phyloP scores from a whole-genome alignment of 73 alveolate species.

The Tetrahymena thermophila region DNA sequence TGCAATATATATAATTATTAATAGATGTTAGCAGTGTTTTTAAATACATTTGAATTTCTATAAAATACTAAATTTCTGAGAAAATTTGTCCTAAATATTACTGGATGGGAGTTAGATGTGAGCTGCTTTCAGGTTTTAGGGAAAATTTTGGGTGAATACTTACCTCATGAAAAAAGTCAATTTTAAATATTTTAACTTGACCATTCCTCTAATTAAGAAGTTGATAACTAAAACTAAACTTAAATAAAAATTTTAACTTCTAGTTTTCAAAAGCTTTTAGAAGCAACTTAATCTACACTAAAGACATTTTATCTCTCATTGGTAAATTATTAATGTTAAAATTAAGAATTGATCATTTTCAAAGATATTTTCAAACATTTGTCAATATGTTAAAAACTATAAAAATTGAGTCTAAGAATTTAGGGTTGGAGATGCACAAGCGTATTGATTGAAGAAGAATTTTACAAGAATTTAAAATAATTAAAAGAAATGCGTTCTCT shows the following conservation, averaged over 20 bases:
- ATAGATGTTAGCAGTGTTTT: background rate
- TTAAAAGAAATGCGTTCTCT: background rate
- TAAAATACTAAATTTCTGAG: background rate
- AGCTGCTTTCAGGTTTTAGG: background rate
- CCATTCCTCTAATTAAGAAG: background rate
- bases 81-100: background rate
- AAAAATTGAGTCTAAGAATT: background rate
- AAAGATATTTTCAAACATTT: background rate
- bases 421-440: background rate
- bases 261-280: background rate
- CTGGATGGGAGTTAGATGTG: background rate
- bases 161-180: background rate
- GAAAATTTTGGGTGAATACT: background rate
- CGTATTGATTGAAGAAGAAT: background rate
- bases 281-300: background rate
- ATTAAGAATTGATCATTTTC: background rate
- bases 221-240: background rate
- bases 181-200: background rate
- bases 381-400: background rate
- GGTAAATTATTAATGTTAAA: background rate
- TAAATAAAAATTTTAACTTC: background rate
- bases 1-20: background rate
- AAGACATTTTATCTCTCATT: background rate
- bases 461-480: background rate
- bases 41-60: background rate